phyloP scores from a whole-genome alignment of 2,329 filamentous ascomycete genomes.

The Epichloe festucae region DNA sequence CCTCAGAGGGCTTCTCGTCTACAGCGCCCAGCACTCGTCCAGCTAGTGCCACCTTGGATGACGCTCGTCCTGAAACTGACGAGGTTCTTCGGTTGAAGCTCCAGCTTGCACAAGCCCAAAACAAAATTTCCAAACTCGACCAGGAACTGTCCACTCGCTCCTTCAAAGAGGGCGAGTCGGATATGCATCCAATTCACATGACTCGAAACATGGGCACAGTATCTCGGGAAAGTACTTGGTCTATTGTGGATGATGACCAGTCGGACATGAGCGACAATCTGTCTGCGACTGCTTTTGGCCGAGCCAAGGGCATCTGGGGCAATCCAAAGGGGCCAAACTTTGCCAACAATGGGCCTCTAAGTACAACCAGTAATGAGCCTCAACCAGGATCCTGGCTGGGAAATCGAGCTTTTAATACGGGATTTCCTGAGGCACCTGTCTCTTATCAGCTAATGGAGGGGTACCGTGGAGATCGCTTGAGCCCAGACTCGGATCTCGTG shows the following conservation, averaged over 20 bases:
- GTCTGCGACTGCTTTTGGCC: slow-evolving; percentile 37
- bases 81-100: slow-evolving; percentile 57
- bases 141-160: slow-evolving; percentile 54
- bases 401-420: slow-evolving; percentile 24
- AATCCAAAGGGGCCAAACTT: slow-evolving; percentile 29
- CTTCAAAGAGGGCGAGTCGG: slow-evolving; percentile 37
- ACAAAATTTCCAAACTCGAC: slow-evolving; percentile 57
- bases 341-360: slow-evolving; percentile 19
- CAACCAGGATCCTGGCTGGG: slow-evolving; percentile 31
- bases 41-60: slow-evolving; percentile 36
- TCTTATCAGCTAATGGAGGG: slow-evolving; percentile 25
- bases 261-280: slow-evolving; percentile 45
- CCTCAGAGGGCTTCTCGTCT: slow-evolving; percentile 38
- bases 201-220: slow-evolving; percentile 10
- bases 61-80: slow-evolving; percentile 29
- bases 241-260: slow-evolving; percentile 37
- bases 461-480: slow-evolving; percentile 33
- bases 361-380: slow-evolving; percentile 22
- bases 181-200: slow-evolving; percentile 11
- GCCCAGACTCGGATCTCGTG: slow-evolving; percentile 35
- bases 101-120: slow-evolving; percentile 58
- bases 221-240: slow-evolving; percentile 37
- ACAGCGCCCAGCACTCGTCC: slow-evolving; percentile 38
- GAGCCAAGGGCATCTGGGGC: slow-evolving; percentile 44
- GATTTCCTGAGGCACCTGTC: slow-evolving; percentile 27